Conservation (phyloP, 495 filamentous ascomycete genomes). For the Tirmania nivea region DNA sequence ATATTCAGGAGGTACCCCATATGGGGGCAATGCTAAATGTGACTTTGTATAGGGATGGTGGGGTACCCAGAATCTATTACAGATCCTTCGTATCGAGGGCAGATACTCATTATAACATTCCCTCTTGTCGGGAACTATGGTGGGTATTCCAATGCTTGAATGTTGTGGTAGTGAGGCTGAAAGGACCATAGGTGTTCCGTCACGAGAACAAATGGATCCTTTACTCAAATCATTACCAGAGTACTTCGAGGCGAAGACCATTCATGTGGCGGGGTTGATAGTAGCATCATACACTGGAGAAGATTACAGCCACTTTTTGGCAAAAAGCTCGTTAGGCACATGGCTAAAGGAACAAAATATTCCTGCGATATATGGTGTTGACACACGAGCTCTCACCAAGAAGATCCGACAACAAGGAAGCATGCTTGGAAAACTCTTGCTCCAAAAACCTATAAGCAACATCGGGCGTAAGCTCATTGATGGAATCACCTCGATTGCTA, state of each 20-base stretch:
- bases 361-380: conserved; percentile 87
- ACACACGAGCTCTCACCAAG: conserved; percentile 91
- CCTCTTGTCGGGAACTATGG: conserved; percentile 99
- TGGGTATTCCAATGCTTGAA: conserved; percentile 27
- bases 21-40: background rate
- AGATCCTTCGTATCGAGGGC: conserved; percentile 94
- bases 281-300: conserved; percentile 71
- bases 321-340: conserved; percentile 72
- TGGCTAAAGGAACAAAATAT: conserved; percentile 96
- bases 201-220: conserved; percentile 57
- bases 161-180: conserved; percentile 60
- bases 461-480: conserved; percentile 6
- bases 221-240: conserved; percentile 28
- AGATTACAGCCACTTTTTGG: conserved; percentile 95
- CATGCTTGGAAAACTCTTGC: background rate
- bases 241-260: conserved; percentile 90
- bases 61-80: conserved; percentile 97
- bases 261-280: conserved; percentile 87
- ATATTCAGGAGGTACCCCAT: background rate
- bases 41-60: conserved; percentile 25
- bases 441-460: background rate
- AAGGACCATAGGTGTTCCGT: conserved; percentile 48
- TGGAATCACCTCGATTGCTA: conserved; percentile 13
- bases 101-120: conserved; percentile 95
- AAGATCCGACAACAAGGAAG: conserved; percentile 79